Base-by-base conservation (phyloP, 306 rosid species). In the Morella rubra region DNA sequence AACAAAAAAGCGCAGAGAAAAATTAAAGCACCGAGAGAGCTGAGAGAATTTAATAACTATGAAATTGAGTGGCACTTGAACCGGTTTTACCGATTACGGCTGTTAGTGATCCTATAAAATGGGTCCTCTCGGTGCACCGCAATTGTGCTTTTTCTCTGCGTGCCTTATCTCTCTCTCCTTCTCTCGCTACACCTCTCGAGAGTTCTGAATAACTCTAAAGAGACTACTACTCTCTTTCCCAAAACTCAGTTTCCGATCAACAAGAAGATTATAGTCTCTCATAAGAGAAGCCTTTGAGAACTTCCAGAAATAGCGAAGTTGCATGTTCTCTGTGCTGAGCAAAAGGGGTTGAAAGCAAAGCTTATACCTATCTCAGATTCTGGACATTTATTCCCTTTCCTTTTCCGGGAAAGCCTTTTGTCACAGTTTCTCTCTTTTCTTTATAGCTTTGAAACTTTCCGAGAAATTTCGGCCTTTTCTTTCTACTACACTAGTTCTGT, bases 21-120 rank as follows among this genome's bases (percentile, higher is more conserved):
- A 42, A 0, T 14, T 14, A 6, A 16, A 37, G 20, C 41, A 69
- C 16, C 27, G 1, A 24, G 27, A 24, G 37, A 32, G 3, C n/a
- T n/a, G n/a, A 16, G 5, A 14, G 2, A 45, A 8, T 14, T 46
- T 0, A 41, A 24, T 19, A 41, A 4, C 19, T 51, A n/a, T 4
- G 13, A 14, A 50, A 32, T 76, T 20, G 67, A 60, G 73, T 56
- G 72, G 74, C 45, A 8, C 51, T 75, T 69, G 75, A 84, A 79
- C 84, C 79, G 42, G 58, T 66, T 79, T 87, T 79, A 53, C 22
- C 52, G 77, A 79, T 74, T 77, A 54, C 84, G 87, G 84, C 82
- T 32, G 80, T 81, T 84, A 78, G 58, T 79, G 75, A 84, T 83
- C 88, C 97, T 92, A 88, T 89, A 90, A 84, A 93, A 73, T 50